Percentiles rank a stretch among this genome's conserved stretches.
These are phyloP conservation scores for Hypoxylon sp. DNA, from an alignment of 2,329 filamentous ascomycete genomes.

Conservation along the genomic window DNA sequence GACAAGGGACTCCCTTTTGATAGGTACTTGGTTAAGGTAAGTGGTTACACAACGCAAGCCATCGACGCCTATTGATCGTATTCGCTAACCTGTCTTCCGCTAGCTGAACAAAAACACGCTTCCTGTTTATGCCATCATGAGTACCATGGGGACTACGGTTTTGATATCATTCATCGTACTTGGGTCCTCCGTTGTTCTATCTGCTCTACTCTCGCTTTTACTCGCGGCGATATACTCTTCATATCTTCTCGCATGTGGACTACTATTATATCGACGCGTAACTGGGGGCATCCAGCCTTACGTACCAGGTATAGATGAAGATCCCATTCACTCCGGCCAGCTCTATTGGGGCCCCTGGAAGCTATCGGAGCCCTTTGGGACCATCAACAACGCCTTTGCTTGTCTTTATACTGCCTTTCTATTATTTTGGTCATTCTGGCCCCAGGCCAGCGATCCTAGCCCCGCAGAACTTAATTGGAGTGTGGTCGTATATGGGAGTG, in stretches of 20 bases:
- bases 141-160: conserved; percentile 43
- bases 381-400: conserved; percentile 68
- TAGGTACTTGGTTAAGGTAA: conserved; percentile 41
- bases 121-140: conserved; percentile 44
- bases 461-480: conserved; percentile 64
- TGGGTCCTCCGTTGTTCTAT: conserved; percentile 57
- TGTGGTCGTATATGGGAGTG: conserved; percentile 60
- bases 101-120: conserved; percentile 44
- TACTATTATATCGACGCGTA: conserved; percentile 60
- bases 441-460: conserved; percentile 51
- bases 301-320: conserved; percentile 9
- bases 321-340: conserved; percentile 12
- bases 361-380: conserved; percentile 65
- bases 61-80: not conserved
- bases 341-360: conserved; percentile 69
- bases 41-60: not conserved
- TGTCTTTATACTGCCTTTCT: conserved; percentile 68
- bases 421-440: conserved; percentile 71
- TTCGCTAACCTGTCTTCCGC: conserved; percentile 16
- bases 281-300: conserved; percentile 49
- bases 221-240: conserved; percentile 61
- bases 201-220: conserved; percentile 61
- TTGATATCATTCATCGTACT: conserved; percentile 51
- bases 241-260: conserved; percentile 58
- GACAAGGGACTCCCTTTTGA: conserved; percentile 45